Evolutionary conservation across 2,329 filamentous ascomycete genomes (phyloP).

Genomic region (Sporothrix pallida): DNA sequence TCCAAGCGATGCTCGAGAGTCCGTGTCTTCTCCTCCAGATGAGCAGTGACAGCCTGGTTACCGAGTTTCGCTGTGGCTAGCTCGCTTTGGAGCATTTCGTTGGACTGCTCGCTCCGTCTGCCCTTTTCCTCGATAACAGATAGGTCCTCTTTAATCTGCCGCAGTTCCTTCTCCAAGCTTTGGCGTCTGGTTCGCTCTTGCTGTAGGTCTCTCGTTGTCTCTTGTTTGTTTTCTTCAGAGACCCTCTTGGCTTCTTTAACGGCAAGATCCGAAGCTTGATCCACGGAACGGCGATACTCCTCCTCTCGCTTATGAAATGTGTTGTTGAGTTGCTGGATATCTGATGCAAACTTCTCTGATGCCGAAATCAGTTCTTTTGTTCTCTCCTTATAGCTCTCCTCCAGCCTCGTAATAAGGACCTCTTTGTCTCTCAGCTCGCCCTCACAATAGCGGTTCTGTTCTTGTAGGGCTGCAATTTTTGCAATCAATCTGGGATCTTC

Average conservation of each 20-base stretch:
- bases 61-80: conserved; percentile 15
- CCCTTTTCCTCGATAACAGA: conserved; percentile 33
- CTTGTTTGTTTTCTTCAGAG: conserved; percentile 31
- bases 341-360: conserved; percentile 9
- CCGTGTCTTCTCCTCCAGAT: conserved; percentile 18
- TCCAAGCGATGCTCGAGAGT: conserved; percentile 17
- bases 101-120: background rate
- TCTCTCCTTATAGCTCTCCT: conserved; percentile 31
- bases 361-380: background rate
- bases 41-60: background rate
- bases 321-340: conserved; percentile 30
- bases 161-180: conserved; percentile 34
- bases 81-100: conserved; percentile 31
- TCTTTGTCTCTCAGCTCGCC: conserved; percentile 31
- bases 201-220: conserved; percentile 33
- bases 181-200: conserved; percentile 34
- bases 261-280: conserved; percentile 28
- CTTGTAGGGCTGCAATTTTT: conserved; percentile 16
- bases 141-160: conserved; percentile 29
- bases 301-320: conserved; percentile 30
- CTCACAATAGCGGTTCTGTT: conserved; percentile 8
- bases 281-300: conserved; percentile 31
- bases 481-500: conserved; percentile 25
- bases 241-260: conserved; percentile 23
- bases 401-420: conserved; percentile 25